Percentiles rank a stretch among this genome's conserved stretches.
Conservation (phyloP, 257 asterid species). For the Leonotis leonurus region DNA sequence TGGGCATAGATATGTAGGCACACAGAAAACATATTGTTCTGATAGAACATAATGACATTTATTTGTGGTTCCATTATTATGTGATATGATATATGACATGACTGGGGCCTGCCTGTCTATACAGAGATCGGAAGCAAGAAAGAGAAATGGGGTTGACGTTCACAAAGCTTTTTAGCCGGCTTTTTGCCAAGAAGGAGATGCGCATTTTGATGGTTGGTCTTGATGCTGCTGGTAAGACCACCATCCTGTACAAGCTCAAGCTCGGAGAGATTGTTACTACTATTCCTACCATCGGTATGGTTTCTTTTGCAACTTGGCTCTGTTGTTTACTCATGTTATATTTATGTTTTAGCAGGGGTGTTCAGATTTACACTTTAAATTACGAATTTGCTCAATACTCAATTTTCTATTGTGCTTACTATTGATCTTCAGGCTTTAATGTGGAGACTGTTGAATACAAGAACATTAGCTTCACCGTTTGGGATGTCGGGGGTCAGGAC, state of each 20-base stretch:
- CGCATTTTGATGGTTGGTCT: conserved; percentile 64
- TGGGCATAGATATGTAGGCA: background rate
- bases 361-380: conserved; percentile 3
- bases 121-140: conserved; percentile 32
- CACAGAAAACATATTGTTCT: background rate
- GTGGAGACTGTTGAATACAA: conserved; percentile 68
- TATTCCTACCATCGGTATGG: conserved; percentile 52
- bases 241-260: conserved; percentile 62
- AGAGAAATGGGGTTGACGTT: conserved; percentile 54
- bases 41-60: background rate
- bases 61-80: background rate
- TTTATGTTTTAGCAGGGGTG: background rate
- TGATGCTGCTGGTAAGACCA: conserved; percentile 65
- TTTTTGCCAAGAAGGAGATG: conserved; percentile 66
- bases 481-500: conserved; percentile 74
- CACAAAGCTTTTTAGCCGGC: conserved; percentile 65
- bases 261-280: conserved; percentile 64
- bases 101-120: conserved; percentile 2
- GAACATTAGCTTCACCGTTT: conserved; percentile 65
- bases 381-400: background rate
- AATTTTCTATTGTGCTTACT: conserved; percentile 3
- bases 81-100: background rate
- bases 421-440: conserved; percentile 56
- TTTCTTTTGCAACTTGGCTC: conserved; percentile 2
- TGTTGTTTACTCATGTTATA: background rate